Evolutionary conservation across 495 filamentous ascomycete genomes (phyloP), one percentile per base, ranked within the genome.

Genomic region (Evansstolkia leycettana): DNA sequence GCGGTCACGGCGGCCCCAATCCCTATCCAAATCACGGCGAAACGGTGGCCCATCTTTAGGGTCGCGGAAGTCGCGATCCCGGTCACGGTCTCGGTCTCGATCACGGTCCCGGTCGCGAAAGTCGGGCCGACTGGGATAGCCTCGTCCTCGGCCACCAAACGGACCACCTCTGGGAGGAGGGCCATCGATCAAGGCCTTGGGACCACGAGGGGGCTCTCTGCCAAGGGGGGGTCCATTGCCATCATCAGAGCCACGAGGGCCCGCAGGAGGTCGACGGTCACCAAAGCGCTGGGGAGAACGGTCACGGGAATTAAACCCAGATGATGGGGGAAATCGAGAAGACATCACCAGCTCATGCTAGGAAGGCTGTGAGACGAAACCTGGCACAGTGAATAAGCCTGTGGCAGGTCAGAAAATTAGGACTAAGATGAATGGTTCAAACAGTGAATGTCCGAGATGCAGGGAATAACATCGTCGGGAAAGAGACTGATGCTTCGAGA

Each of bases 121-220:
- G 42, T 80, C 77, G 43, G 77, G 73, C 29, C 74, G 60, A 40
- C 59, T 54, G 5, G 39, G 38, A 48, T 67, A 65, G 12, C 67
- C 67, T 45, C 67, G 57, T 5, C 65, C 65, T 35, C 66, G 57
- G 34, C 57, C 57, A 39, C 52, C 49, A 40, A 58, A 69, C 5
- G 47, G 48, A 2, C 54, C 57, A 10, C 77, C 76, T 45, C 73
- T 70, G 19, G 78, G 72, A n/a, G n/a, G n/a, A n/a, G n/a, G 2
- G 74, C 55, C 11, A 43, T 84, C 79, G 14, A 80, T 62, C 36
- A 80, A 48, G 6, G 76, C 81, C 49, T 80, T 82, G 0, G 82
- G 82, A 2, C 75, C 82, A 24, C 79, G 65, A 1, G 82, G 82
- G 0, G 82, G 78, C 33, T 75, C 72, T 33, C 72, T 48, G 16